These are phyloP conservation scores for Bodo saltans DNA, from an alignment of 78 protist species.

Conservation along the genomic window DNA sequence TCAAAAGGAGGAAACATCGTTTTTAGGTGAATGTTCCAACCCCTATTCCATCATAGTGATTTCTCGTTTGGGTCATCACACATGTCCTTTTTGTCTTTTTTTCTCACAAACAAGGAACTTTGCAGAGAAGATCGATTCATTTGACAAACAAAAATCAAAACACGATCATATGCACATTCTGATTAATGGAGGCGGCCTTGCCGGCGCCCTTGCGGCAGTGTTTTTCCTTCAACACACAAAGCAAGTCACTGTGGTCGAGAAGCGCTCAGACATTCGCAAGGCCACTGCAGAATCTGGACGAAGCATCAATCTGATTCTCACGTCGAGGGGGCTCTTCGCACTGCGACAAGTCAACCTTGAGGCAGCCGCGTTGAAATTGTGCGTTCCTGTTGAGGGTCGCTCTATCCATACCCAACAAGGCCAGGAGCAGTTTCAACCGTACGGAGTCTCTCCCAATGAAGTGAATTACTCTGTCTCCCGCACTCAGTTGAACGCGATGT, in stretches of 20 bases:
- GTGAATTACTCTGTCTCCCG: conserved; percentile 27
- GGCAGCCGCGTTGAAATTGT: neutral
- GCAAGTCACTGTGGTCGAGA: conserved; percentile 2
- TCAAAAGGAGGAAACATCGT: too few relatives aligned
- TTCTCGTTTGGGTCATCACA: too few relatives aligned
- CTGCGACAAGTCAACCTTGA: neutral
- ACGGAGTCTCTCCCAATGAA: neutral
- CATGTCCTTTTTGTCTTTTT: too few relatives aligned
- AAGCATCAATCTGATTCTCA: conserved; percentile 18
- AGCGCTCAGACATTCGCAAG: neutral
- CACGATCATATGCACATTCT: too few relatives aligned
- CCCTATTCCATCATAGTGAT: too few relatives aligned
- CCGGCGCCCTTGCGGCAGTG: neutral
- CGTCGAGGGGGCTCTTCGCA: conserved; percentile 9
- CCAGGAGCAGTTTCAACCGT: neutral
- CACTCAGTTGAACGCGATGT: neutral
- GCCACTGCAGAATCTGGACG: neutral
- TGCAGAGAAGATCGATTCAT: too few relatives aligned
- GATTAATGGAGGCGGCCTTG: conserved; percentile 3
- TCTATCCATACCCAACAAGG: neutral
- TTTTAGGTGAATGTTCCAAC: too few relatives aligned
- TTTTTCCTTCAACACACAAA: neutral
- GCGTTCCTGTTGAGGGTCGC: neutral
- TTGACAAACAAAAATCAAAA: too few relatives aligned
- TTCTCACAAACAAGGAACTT: too few relatives aligned